A percentile compares a stretch with the other conserved stretches of the same genome.
phyloP scores from a whole-genome alignment of 345 rosid species.

The Geranium brycei region DNA sequence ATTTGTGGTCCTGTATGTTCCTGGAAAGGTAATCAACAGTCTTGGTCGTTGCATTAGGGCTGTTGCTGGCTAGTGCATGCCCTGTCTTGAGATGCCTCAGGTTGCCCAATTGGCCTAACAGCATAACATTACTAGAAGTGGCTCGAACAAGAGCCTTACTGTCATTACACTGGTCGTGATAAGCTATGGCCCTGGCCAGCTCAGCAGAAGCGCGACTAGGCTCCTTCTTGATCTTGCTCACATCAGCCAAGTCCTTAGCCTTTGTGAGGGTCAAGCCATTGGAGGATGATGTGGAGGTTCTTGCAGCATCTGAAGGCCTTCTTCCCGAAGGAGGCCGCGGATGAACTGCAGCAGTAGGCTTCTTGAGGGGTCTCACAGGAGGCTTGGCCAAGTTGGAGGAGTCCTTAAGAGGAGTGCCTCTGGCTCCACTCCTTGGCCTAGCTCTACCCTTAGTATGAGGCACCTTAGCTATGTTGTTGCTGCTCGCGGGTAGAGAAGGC shows the following conservation, averaged over 20 bases:
- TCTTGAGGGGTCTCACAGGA: conserved; percentile 18
- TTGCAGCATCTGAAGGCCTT: conserved; percentile 12
- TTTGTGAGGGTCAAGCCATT: neutral
- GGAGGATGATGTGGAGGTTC: neutral
- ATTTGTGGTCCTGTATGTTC: conserved; percentile 17
- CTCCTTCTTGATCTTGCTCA: no score
- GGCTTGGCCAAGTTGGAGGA: conserved; percentile 13
- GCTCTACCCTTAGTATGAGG: neutral
- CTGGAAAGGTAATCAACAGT: conserved; percentile 14
- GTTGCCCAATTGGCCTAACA: conserved; percentile 27
- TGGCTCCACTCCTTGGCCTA: conserved; percentile 3
- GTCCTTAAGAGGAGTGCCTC: conserved; percentile 2
- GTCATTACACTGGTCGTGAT: conserved; percentile 6
- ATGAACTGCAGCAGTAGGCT: conserved; percentile 9
- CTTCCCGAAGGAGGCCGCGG: conserved; percentile 7
- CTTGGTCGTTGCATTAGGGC: conserved; percentile 19
- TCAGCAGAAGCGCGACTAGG: neutral
- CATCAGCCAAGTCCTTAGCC: no score
- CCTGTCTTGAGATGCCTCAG: conserved; percentile 19
- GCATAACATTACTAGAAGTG: conserved; percentile 24
- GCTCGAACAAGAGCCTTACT: conserved; percentile 21
- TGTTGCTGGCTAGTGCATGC: conserved; percentile 6
- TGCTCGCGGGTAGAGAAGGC: neutral
- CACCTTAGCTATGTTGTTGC: neutral
- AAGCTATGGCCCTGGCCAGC: neutral